Conservation (phyloP, 2,329 filamentous ascomycete species). For the Rutstroemia sp. region DNA sequence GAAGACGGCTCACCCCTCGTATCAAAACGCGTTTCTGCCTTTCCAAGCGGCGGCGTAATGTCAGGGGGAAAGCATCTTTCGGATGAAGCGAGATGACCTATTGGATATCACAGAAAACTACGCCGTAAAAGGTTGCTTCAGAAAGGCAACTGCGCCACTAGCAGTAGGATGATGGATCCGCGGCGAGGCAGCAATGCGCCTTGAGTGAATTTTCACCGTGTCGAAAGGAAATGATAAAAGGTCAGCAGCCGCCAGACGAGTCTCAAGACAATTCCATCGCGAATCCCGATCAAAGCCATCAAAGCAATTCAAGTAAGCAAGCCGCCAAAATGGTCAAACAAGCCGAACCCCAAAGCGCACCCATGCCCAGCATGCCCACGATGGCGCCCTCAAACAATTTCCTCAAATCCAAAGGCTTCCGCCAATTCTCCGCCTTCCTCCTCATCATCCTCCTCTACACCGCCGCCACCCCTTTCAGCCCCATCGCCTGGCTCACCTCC, state of each 20-base stretch:
- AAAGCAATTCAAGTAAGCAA: not conserved
- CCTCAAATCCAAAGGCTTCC: not conserved
- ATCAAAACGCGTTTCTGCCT: not conserved
- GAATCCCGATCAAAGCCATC: too few species aligned
- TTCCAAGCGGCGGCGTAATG: not conserved
- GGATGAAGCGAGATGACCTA: not conserved
- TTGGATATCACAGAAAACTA: not conserved
- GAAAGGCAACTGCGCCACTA: not conserved
- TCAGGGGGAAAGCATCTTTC: not conserved
- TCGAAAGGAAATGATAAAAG: not conserved
- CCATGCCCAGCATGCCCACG: slow-evolving; percentile 1
- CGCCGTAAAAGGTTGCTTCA: not conserved
- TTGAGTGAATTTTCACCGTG: not conserved
- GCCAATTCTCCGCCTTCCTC: not conserved
- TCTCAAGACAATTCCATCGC: not conserved
- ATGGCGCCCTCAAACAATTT: not conserved
- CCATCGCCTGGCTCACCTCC: slow-evolving; percentile 16
- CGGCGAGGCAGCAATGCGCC: not conserved
- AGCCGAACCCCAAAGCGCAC: slow-evolving; percentile 1
- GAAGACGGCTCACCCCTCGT: not conserved
- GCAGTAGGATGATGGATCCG: not conserved
- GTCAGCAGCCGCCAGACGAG: not conserved
- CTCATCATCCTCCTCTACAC: slow-evolving; percentile 13
- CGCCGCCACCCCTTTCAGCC: slow-evolving; percentile 16
- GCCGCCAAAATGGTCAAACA: slow-evolving; percentile 2